These are phyloP conservation scores for Neurospora sp. DNA, from an alignment of 2,329 filamentous ascomycete species.

Conservation along the genomic window DNA sequence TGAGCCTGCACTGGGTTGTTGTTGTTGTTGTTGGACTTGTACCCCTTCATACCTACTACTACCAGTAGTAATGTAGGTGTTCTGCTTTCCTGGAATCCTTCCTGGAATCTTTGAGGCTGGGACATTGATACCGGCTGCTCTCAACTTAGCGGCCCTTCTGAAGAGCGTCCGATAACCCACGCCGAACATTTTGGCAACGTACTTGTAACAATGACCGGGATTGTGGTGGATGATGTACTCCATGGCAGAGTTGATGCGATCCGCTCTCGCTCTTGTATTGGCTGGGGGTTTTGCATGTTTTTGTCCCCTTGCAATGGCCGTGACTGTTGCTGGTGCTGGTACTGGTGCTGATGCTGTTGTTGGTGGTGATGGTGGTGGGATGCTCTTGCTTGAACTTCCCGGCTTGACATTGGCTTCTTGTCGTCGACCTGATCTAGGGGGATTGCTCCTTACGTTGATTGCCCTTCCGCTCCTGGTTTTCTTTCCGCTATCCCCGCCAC, in stretches of 20 bases:
- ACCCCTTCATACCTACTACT: neutral
- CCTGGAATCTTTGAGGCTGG: neutral
- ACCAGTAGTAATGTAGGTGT: neutral
- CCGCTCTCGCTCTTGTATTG: neutral
- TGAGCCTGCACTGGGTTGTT: neutral
- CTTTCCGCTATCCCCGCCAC: neutral
- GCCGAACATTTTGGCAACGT: neutral
- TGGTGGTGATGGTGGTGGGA: neutral
- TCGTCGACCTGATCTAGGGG: neutral
- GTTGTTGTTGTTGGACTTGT: neutral
- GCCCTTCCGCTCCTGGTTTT: neutral
- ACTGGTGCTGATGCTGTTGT: neutral
- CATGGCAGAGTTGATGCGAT: neutral
- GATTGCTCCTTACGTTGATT: neutral
- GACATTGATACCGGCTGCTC: neutral
- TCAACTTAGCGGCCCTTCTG: neutral
- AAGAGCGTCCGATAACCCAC: neutral
- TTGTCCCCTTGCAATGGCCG: neutral
- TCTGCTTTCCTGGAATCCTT: neutral
- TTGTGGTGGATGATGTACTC: neutral
- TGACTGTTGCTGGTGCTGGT: neutral
- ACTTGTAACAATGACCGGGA: neutral
- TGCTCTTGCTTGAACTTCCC: neutral
- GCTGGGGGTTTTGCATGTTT: neutral
- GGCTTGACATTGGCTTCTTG: neutral